These are phyloP conservation scores for Acer yangbiense DNA, from an alignment of 345 rosid genomes.

Conservation along the genomic window DNA sequence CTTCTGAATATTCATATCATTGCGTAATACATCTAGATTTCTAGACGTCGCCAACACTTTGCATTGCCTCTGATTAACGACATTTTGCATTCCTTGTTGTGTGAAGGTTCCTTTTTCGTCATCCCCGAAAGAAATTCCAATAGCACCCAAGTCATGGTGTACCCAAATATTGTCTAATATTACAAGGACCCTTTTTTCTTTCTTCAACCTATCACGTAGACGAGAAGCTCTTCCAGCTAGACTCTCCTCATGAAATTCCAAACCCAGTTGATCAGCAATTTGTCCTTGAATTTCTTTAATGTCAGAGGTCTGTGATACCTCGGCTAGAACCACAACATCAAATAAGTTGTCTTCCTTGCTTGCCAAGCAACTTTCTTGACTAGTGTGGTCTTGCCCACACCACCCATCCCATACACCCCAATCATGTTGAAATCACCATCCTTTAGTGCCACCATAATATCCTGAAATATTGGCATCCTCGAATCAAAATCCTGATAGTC, in stretches of 20 bases:
- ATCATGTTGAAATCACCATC: conserved; percentile 7
- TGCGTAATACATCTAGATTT: too few species aligned
- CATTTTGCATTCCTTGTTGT: neutral
- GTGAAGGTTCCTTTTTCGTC: neutral
- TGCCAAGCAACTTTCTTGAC: conserved; percentile 8
- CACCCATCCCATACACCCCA: conserved; percentile 15
- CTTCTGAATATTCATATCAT: too few species aligned
- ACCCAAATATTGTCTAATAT: conserved; percentile 8
- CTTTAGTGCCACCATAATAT: neutral
- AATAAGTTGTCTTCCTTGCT: neutral
- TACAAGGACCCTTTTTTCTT: too few species aligned
- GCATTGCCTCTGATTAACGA: neutral
- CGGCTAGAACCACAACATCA: too few species aligned
- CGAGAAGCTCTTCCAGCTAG: too few species aligned
- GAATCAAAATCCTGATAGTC: neutral
- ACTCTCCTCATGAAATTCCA: too few species aligned
- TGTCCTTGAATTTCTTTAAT: too few species aligned
- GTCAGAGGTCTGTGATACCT: too few species aligned
- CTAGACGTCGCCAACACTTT: too few species aligned
- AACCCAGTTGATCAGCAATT: neutral
- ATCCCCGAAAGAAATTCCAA: conserved; percentile 16
- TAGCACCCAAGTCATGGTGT: neutral
- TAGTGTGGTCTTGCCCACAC: conserved; percentile 21
- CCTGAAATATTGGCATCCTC: neutral
- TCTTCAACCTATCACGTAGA: too few species aligned